A percentile compares a stretch with the other conserved stretches of the same genome.
Conservation (phyloP, 192 early-diverging fungal species). For the Endogone sp. region DNA sequence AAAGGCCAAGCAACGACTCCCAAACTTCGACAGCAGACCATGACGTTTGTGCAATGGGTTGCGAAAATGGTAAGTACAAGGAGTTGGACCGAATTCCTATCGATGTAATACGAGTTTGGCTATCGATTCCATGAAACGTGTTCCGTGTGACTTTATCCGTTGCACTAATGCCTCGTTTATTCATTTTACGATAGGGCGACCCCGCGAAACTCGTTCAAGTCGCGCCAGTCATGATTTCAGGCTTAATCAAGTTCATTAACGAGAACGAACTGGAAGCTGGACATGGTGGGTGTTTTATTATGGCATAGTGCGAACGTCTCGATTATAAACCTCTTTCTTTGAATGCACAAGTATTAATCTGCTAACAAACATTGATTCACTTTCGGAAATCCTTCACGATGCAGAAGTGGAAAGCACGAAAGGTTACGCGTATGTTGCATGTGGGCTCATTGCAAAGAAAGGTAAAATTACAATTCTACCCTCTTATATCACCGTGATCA, state of each 20-base stretch:
- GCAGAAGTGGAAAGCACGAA: slow-evolving; percentile 53
- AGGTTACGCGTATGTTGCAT: slow-evolving; percentile 83
- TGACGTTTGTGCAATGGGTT: slow-evolving; percentile 88
- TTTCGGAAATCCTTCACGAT: not conserved
- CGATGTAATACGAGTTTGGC: not conserved
- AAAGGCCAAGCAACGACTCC: slow-evolving; percentile 60
- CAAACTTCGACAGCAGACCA: slow-evolving; percentile 68
- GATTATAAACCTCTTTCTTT: no score
- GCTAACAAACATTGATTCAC: not conserved
- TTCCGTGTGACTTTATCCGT: not conserved
- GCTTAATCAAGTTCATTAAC: slow-evolving; percentile 63
- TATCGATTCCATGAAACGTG: slow-evolving; percentile 8
- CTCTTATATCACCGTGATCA: no score
- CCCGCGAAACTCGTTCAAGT: slow-evolving; percentile 53
- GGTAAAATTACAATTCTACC: slow-evolving; percentile 31
- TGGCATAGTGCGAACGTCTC: not conserved
- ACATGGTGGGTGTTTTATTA: slow-evolving; percentile 17
- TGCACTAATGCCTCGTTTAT: not conserved
- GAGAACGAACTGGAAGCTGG: slow-evolving; percentile 25
- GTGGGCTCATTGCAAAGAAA: slow-evolving; percentile 71
- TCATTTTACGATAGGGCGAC: slow-evolving; percentile 25
- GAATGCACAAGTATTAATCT: no score
- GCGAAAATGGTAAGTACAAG: slow-evolving; percentile 58
- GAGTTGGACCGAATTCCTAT: not conserved
- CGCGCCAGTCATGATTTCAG: slow-evolving; percentile 64